Evolutionary conservation across 768 basidiomycete genomes (phyloP), one percentile per base, ranked within the genome.

Genomic region (Tubosaeta sp.): DNA sequence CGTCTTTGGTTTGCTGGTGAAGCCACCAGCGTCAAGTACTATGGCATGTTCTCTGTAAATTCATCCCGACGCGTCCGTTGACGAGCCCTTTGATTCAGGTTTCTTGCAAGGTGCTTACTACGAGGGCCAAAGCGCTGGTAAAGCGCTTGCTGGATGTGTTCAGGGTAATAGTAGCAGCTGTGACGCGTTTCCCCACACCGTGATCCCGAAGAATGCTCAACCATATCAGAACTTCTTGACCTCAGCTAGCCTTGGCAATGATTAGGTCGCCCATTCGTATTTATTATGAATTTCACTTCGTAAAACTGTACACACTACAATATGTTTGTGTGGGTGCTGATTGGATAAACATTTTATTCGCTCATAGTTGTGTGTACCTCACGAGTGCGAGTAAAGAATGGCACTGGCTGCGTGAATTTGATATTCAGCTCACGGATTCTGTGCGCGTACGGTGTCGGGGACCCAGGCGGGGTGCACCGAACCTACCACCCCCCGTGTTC

Each of bases 1-100:
- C 70, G 73, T 9, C 70, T 86, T 16, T 85, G 79, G 74, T 86
- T 85, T 56, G 77, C 83, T 0, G 84, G 83, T 4, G 84, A 86
- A 62, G 82, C 77, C 8, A 84, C 78, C 11, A 83, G 77, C 50
- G 64, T 72, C 45, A 72, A 78, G 55, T 80, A 81, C 67, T 85
- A 75, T 56, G 84, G 84, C 81, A 43, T 35, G 77, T 70, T 44
- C n/a, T 31, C 17, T 55, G n/a, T 29, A 13, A 5, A 3, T 10
- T 14, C 12, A 29, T 7, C 42, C 13, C 43, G 42, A 11, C 22
- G 13, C 29, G 14, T 44, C 12, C 4, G 8, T 19, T 51, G 17
- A 66, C 5, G 16, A 3, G 19, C 10, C 9, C 6, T 22, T 37
- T 11, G 6, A 13, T 9, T 14, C 46, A 83, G 81, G 80, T 16